Percentiles rank a stretch among this genome's conserved stretches.
Evolutionary conservation across 225 moss, liverwort and hornwort genomes (phyloP).

Genomic region (Asterella californica): DNA sequence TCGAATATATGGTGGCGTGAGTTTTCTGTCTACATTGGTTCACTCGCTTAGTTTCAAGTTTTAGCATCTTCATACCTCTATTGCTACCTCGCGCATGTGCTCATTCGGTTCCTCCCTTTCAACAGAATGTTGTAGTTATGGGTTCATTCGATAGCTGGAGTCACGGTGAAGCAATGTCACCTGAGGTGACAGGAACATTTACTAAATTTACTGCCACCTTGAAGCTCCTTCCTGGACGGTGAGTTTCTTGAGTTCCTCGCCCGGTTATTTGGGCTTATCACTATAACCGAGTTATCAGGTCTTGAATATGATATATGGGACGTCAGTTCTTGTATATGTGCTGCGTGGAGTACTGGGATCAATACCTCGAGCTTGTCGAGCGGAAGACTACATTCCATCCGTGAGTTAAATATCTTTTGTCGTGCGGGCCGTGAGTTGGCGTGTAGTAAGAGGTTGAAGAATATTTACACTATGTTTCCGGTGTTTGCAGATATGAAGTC

Average conservation of each 20-base stretch:
- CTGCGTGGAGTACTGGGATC: too few species aligned
- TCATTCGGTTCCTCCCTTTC: not conserved
- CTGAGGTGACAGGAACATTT: slow-evolving; percentile 40
- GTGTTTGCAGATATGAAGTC: slow-evolving; percentile 57
- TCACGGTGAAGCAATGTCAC: slow-evolving; percentile 43
- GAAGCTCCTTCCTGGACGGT: slow-evolving; percentile 45
- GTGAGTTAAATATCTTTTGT: not conserved
- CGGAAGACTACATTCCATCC: not conserved
- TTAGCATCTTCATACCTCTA: not conserved
- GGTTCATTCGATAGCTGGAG: slow-evolving; percentile 44
- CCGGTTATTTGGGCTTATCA: not conserved
- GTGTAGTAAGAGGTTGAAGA: not conserved
- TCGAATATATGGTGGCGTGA: not conserved
- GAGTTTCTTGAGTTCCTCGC: not conserved
- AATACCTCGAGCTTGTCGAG: too few species aligned
- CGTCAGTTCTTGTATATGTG: too few species aligned
- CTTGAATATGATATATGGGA: not conserved
- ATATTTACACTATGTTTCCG: not conserved
- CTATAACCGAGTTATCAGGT: not conserved
- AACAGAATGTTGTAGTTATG: slow-evolving; percentile 43
- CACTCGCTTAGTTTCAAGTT: not conserved
- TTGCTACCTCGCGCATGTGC: not conserved
- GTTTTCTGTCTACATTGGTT: not conserved
- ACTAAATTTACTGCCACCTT: slow-evolving; percentile 38
- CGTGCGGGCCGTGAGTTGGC: not conserved